Conservation (phyloP, 2,329 filamentous ascomycete species). For the Metarhizium sp. region DNA sequence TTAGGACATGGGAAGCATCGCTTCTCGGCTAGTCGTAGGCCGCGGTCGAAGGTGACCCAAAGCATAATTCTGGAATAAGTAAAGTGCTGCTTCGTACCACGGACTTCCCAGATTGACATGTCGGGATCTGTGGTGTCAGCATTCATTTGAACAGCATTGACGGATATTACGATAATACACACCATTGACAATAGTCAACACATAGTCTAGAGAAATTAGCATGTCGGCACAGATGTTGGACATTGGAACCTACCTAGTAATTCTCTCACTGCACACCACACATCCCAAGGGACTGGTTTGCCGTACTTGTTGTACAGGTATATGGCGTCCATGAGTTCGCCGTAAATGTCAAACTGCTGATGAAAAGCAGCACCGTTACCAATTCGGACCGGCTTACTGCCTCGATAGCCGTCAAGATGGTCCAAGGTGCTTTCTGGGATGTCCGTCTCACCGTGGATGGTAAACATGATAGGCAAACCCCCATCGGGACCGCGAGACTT, state of each 20-base stretch:
- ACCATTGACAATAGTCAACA: constrained; percentile 56
- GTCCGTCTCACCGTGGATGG: constrained; percentile 64
- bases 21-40: constrained; percentile 64
- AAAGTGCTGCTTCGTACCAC: constrained; percentile 67
- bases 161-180: constrained; percentile 10
- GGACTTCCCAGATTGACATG: constrained; percentile 79
- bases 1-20: constrained; percentile 67
- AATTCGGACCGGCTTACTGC: constrained; percentile 63
- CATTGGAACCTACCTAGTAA: constrained; percentile 38
- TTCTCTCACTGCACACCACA: constrained; percentile 62
- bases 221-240: not conserved
- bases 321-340: constrained; percentile 67
- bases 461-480: constrained; percentile 72
- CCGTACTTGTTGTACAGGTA: constrained; percentile 75
- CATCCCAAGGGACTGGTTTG: constrained; percentile 67
- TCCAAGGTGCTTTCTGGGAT: constrained; percentile 60
- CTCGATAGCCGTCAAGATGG: constrained; percentile 64
- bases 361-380: constrained; percentile 71
- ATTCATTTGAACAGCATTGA: not conserved
- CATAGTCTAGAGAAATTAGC: constrained; percentile 43
- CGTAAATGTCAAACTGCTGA: constrained; percentile 71
- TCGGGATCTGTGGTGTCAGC: constrained; percentile 43
- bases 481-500: constrained; percentile 50
- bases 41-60: constrained; percentile 73
- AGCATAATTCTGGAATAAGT: constrained; percentile 78